Evolutionary conservation across 768 basidiomycete genomes (phyloP).

Genomic region (Tephrocybe rancida): DNA sequence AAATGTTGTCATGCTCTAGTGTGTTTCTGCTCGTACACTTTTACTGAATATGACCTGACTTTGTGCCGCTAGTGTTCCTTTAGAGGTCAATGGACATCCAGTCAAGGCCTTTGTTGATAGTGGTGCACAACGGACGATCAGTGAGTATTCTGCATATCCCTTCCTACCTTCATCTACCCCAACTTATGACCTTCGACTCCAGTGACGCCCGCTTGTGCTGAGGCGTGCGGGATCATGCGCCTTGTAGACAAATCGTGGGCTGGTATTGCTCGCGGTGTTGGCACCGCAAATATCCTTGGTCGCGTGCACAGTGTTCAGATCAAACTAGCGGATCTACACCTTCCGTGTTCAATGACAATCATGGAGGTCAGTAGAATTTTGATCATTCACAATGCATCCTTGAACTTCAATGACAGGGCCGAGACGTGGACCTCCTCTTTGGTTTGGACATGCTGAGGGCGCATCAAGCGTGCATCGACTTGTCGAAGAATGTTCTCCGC

Average conservation of each 20-base stretch:
- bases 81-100: constrained; percentile 89
- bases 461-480: constrained; percentile 95
- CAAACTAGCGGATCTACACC: constrained; percentile 78
- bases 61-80: constrained; percentile 62
- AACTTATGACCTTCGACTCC: background rate
- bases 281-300: constrained; percentile 92
- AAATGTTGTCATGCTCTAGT: constrained; percentile 97
- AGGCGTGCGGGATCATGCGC: constrained; percentile 93
- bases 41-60: constrained; percentile 1
- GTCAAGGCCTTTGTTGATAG: constrained; percentile 98
- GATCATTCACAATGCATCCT: background rate
- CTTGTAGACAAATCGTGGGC: constrained; percentile 85
- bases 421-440: constrained; percentile 92
- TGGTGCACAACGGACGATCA: constrained; percentile 96
- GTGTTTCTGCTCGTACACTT: constrained; percentile 31
- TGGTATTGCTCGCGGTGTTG: constrained; percentile 92
- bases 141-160: constrained; percentile 45
- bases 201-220: constrained; percentile 94
- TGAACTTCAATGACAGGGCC: constrained; percentile 52
- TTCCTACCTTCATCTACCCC: background rate
- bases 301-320: constrained; percentile 93
- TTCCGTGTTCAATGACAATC: constrained; percentile 92
- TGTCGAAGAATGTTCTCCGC: constrained; percentile 86
- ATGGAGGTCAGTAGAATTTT: constrained; percentile 70
- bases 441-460: constrained; percentile 99